A percentile compares a stretch with the other conserved stretches of the same genome.
These are phyloP conservation scores for Vanrija sp. DNA, from an alignment of 1,284 basidiomycete genomes.

Conservation along the genomic window DNA sequence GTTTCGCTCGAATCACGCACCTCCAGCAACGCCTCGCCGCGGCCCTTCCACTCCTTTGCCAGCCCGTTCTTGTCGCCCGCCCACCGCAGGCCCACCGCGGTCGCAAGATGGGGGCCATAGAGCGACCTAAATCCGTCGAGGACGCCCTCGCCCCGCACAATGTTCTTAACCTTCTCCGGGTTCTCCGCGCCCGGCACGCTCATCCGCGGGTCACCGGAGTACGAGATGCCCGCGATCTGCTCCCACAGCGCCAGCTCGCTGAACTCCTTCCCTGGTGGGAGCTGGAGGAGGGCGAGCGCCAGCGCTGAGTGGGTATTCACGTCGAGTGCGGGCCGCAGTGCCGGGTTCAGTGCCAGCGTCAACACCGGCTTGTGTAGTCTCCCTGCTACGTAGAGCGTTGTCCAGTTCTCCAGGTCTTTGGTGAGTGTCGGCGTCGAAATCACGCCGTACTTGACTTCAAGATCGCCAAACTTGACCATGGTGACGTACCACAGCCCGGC, in stretches of 20 bases:
- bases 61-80: conserved; percentile 2
- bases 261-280: conserved; percentile 57
- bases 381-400: conserved; percentile 87
- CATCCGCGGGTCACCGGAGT: conserved; percentile 87
- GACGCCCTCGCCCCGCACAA: conserved; percentile 68
- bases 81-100: conserved; percentile 43
- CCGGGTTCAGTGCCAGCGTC: conserved; percentile 80
- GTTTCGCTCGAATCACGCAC: conserved; percentile 12
- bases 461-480: conserved; percentile 73
- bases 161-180: conserved; percentile 87
- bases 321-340: conserved; percentile 85
- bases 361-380: conserved; percentile 95
- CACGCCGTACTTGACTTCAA: conserved; percentile 95
- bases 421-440: conserved; percentile 86
- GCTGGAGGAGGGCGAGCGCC: conserved; percentile 66
- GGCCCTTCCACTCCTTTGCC: conserved; percentile 15
- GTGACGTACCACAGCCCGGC: conserved; percentile 96
- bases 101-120: conserved; percentile 74
- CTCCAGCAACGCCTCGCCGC: conserved; percentile 13
- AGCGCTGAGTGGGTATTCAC: conserved; percentile 89
- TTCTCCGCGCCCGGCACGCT: conserved; percentile 84
- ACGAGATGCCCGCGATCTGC: conserved; percentile 79
- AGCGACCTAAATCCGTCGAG: conserved; percentile 77
- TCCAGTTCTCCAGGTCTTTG: conserved; percentile 87
- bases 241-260: conserved; percentile 79